Evolutionary conservation across 352 stramenopile genomes (phyloP), one percentile per base, ranked within the genome.

Genomic region (Peronospora tabacina): DNA sequence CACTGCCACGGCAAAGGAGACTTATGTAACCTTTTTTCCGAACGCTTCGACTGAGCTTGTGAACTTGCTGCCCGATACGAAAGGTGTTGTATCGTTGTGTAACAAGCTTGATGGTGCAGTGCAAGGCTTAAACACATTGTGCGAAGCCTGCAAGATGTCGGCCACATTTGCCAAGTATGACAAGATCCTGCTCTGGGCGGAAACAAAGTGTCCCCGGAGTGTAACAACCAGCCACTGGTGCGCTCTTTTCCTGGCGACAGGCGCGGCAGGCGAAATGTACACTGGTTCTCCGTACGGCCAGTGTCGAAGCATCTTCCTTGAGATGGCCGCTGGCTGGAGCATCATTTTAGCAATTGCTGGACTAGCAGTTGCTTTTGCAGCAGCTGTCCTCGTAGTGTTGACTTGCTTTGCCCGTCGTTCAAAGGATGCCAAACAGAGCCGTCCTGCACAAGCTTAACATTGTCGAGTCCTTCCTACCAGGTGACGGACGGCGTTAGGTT

Each of bases 201-300:
- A 90, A 32, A 50, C 58, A 15, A 75, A 83, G 41, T 90, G 79
- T 22, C 70, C 79, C 7, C 58, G 72, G 17, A 87, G 62, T 26
- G 32, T 53, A 32, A 58, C 44, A 26, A 82, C 75, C 3, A 58
- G 66, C n/a, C 52, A 64, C 7, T 90, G 72, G 71, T 90, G 79
- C 52, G 75, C 70, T 26, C 35, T 47, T n/a, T 85, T 79, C 45
- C 51, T 90, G 13, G 44, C 73, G 11, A 74, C 46, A 3, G 64
- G 70, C 29, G 73, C 65, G 29, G 38, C 52, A 28, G 72, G 70
- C 17, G 64, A 64, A 7, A 57, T 83, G 5, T 87, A 78, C 53
- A 58, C 69, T 5, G 78, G 80, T 41, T 83, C 81, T 15, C 81
- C 81, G 15, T 91, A 88, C 55, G 72, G 74, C 33, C 62, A 89